A percentile compares a stretch with the other conserved stretches of the same genome.
These are phyloP conservation scores for Boletus subcaerulescens DNA, from an alignment of 768 basidiomycete species.

Conservation along the genomic window DNA sequence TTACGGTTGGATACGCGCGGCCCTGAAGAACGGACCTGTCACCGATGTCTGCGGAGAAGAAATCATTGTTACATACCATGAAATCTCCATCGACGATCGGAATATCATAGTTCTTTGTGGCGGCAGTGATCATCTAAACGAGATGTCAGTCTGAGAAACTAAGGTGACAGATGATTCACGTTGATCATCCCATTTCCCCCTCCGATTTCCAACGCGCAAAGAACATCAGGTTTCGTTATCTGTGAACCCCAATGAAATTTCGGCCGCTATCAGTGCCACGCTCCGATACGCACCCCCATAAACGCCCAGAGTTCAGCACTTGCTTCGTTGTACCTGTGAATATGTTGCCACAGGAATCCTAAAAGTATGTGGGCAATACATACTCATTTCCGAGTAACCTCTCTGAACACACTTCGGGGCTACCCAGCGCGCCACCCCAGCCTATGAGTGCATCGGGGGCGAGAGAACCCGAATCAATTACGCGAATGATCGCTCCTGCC, in stretches of 20 bases:
- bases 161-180: conserved; percentile 20
- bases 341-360: not conserved
- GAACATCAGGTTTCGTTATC: conserved; percentile 35
- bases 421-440: conserved; percentile 44
- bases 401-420: conserved; percentile 38
- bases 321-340: conserved; percentile 33
- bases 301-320: conserved; percentile 27
- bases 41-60: not conserved
- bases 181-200: conserved; percentile 45
- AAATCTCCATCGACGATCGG: conserved; percentile 45
- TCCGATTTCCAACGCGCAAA: conserved; percentile 40
- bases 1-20: conserved; percentile 33
- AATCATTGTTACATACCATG: conserved; percentile 31
- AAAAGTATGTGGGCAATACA: not conserved
- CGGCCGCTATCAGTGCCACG: not conserved
- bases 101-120: conserved; percentile 35
- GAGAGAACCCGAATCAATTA: conserved; percentile 45
- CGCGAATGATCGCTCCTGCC: conserved; percentile 42
- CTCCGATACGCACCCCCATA: conserved; percentile 20
- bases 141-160: conserved; percentile 9
- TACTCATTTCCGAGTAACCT: conserved; percentile 38
- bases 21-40: conserved; percentile 26
- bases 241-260: conserved; percentile 6
- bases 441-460: conserved; percentile 40
- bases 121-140: conserved; percentile 35